Evolutionary conservation across 192 early-diverging fungal genomes (phyloP).

Genomic region (Backusella tarrabulga): DNA sequence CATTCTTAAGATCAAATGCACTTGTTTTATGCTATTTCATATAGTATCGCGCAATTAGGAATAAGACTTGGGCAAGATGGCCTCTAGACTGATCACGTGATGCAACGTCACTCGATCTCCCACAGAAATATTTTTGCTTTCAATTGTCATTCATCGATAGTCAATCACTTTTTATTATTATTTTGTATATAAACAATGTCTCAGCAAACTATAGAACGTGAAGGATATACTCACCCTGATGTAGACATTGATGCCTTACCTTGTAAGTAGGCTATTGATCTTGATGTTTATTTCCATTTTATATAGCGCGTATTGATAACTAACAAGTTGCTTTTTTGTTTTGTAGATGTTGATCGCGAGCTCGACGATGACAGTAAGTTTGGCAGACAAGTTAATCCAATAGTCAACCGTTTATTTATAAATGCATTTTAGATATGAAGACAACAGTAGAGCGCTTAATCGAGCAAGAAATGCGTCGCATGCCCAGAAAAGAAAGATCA

Average conservation of each 20-base stretch:
- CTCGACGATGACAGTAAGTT: conserved; percentile 46
- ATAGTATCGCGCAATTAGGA: background rate
- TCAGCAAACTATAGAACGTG: background rate
- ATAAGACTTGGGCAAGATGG: too few species aligned
- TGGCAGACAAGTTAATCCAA: background rate
- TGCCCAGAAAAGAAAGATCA: conserved; percentile 36
- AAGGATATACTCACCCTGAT: conserved; percentile 16
- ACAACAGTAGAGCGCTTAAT: conserved; percentile 50
- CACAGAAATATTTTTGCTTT: background rate
- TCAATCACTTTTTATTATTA: background rate
- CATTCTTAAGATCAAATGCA: too few species aligned
- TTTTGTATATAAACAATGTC: background rate
- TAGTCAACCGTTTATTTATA: background rate
- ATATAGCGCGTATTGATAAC: too few species aligned
- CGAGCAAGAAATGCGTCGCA: conserved; percentile 54
- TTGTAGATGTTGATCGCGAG: conserved; percentile 49
- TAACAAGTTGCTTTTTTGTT: background rate
- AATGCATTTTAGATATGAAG: conserved; percentile 38
- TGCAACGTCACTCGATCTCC: background rate
- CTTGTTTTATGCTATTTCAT: background rate
- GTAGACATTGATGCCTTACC: conserved; percentile 44
- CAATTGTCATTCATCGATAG: background rate
- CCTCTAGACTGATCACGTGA: background rate
- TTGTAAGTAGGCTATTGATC: conserved; percentile 31
- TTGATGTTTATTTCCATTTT: background rate